phyloP scores from a whole-genome alignment of 2,329 filamentous ascomycete genomes.

The Phoma sp. region DNA sequence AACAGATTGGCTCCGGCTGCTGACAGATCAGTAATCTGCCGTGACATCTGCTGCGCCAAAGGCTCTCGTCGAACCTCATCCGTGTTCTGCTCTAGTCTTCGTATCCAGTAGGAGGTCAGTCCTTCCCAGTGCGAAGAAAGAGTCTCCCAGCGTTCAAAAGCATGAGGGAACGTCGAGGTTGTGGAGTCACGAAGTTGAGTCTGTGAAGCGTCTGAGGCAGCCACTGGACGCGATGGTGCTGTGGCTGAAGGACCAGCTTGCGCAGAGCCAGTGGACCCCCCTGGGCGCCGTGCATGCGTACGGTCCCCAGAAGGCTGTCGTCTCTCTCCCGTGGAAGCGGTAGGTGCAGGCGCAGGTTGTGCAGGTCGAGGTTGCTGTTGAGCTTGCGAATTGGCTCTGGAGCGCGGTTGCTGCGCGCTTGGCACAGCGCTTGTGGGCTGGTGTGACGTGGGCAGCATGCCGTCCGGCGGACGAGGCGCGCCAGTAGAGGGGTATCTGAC shows the following conservation, averaged over 20 bases:
- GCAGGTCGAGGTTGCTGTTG: constrained; percentile 46
- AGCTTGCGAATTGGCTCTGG: constrained; percentile 42
- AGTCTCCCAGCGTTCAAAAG: constrained; percentile 97
- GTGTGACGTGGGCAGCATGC: constrained; percentile 29
- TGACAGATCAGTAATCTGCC: constrained; percentile 96
- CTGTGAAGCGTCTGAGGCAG: constrained; percentile 33
- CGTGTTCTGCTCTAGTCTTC: constrained; percentile 86
- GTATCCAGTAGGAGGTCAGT: constrained; percentile 95
- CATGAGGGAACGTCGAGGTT: constrained; percentile 83
- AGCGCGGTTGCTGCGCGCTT: constrained; percentile 38
- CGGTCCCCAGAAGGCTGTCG: constrained; percentile 39
- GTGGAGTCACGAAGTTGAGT: constrained; percentile 45
- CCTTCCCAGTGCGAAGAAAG: constrained; percentile 98
- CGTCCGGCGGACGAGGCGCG: constrained; percentile 38
- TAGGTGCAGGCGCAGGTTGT: constrained; percentile 20
- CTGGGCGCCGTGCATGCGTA: constrained; percentile 39
- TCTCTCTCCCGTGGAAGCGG: constrained; percentile 27
- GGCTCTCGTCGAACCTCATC: constrained; percentile 83
- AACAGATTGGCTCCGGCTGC: constrained; percentile 96
- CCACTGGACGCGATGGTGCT: constrained; percentile 24
- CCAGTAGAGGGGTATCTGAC: constrained; percentile 34
- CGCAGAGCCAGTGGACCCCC: constrained; percentile 34
- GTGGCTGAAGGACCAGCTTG: constrained; percentile 37
- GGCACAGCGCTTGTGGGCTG: constrained; percentile 34
- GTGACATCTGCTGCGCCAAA: constrained; percentile 83